These are phyloP conservation scores for Pyricularia grisea DNA, from an alignment of 2,329 filamentous ascomycete genomes.

Conservation along the genomic window DNA sequence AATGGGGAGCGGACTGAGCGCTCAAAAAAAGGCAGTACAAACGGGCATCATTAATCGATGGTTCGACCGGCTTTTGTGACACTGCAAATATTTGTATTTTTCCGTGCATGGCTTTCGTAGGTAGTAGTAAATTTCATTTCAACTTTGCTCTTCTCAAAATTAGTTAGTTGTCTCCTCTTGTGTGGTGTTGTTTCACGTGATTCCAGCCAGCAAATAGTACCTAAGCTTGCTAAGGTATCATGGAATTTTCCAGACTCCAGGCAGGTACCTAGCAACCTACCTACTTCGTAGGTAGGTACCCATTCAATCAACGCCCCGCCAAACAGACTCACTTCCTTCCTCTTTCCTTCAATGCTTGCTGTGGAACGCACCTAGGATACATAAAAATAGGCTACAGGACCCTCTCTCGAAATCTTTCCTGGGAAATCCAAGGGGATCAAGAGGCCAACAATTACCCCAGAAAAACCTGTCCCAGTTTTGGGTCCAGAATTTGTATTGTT, in stretches of 20 bases:
- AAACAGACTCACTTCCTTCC: neutral
- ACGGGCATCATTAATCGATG: neutral
- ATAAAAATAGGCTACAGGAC: too few relatives aligned
- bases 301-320: neutral
- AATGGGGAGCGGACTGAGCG: neutral
- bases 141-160: neutral
- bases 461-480: too few relatives aligned
- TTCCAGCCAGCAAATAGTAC: neutral
- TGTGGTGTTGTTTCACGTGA: neutral
- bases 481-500: neutral
- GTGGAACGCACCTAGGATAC: neutral
- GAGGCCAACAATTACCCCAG: too few relatives aligned
- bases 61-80: neutral
- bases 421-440: too few relatives aligned
- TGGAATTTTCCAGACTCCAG: neutral
- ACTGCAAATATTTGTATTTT: neutral
- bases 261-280: neutral
- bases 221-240: neutral
- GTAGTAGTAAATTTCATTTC: neutral
- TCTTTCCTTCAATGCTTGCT: neutral
- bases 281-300: too few relatives aligned
- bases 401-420: too few relatives aligned
- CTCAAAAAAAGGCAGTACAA: neutral
- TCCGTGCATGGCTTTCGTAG: neutral
- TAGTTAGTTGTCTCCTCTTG: neutral